Evolutionary conservation across 352 stramenopile genomes (phyloP).

Genomic region (Phytophthora megakarya): DNA sequence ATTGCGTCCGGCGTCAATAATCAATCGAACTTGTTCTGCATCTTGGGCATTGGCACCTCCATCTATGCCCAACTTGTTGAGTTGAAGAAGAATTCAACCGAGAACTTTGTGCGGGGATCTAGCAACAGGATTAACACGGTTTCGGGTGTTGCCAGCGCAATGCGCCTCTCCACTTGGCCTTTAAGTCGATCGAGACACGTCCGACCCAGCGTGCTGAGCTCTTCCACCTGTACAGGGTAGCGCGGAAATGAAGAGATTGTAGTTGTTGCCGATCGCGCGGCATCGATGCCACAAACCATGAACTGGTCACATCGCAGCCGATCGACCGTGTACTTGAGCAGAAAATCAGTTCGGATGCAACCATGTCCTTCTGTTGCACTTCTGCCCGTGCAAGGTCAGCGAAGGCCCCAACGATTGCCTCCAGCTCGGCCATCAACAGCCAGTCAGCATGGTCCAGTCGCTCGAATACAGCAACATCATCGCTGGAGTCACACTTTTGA

Average conservation of each 20-base stretch:
- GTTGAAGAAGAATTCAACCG: too few species aligned
- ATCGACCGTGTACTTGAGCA: conserved; percentile 7
- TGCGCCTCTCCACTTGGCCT: too few species aligned
- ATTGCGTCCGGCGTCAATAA: too few species aligned
- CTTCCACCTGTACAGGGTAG: too few species aligned
- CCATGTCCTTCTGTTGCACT: conserved; percentile 5
- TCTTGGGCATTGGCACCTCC: too few species aligned
- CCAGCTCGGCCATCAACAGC: conserved; percentile 2
- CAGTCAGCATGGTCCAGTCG: background rate
- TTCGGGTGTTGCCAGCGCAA: too few species aligned
- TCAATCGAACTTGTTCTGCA: too few species aligned
- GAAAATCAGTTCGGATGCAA: conserved; percentile 15
- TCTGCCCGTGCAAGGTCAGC: conserved; percentile 5
- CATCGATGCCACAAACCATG: background rate
- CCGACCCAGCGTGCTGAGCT: too few species aligned
- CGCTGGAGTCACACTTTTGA: background rate
- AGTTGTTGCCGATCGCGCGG: background rate
- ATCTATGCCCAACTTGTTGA: too few species aligned
- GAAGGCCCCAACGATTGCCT: conserved; percentile 1
- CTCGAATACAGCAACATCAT: conserved; percentile 7
- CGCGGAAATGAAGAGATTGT: background rate
- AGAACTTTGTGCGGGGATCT: too few species aligned
- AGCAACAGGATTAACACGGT: too few species aligned
- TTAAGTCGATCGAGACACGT: too few species aligned
- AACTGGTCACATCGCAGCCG: background rate